phyloP scores from a whole-genome alignment of 495 filamentous ascomycete genomes.

The Achaetomiella virescens region DNA sequence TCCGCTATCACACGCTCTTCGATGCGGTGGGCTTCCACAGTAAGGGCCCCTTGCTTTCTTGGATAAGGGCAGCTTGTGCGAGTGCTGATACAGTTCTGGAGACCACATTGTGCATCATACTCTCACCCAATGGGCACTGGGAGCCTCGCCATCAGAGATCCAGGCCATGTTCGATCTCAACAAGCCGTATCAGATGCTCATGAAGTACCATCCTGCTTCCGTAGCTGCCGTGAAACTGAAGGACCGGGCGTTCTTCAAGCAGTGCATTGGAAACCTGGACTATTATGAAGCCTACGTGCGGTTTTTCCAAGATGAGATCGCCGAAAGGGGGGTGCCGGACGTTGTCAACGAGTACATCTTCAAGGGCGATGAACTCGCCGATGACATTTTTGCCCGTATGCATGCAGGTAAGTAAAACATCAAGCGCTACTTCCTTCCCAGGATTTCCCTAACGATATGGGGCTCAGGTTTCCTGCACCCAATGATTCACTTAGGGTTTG shows the following conservation, averaged over 20 bases:
- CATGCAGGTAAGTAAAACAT: neutral
- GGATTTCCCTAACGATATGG: neutral
- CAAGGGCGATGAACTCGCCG: neutral
- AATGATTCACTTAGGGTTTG: constrained; percentile 65
- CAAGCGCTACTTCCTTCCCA: neutral
- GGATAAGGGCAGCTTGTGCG: neutral
- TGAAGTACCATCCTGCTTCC: constrained; percentile 10
- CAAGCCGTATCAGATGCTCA: constrained; percentile 47
- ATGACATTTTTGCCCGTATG: neutral
- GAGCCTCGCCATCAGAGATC: constrained; percentile 49
- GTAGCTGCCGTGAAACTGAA: neutral
- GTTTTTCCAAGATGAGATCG: constrained; percentile 31
- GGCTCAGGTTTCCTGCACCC: constrained; percentile 57
- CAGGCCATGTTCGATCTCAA: constrained; percentile 48
- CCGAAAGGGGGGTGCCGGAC: constrained; percentile 40
- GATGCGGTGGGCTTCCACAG: constrained; percentile 10
- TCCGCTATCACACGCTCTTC: constrained; percentile 8
- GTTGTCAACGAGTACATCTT: constrained; percentile 5
- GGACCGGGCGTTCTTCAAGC: neutral
- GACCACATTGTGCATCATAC: constrained; percentile 55
- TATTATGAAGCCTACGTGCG: neutral
- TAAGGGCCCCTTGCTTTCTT: neutral
- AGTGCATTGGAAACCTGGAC: neutral
- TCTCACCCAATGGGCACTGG: constrained; percentile 56
- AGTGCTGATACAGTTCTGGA: neutral